Conservation (phyloP, 192 early-diverging fungal genomes). For the Coemansia sp. region DNA sequence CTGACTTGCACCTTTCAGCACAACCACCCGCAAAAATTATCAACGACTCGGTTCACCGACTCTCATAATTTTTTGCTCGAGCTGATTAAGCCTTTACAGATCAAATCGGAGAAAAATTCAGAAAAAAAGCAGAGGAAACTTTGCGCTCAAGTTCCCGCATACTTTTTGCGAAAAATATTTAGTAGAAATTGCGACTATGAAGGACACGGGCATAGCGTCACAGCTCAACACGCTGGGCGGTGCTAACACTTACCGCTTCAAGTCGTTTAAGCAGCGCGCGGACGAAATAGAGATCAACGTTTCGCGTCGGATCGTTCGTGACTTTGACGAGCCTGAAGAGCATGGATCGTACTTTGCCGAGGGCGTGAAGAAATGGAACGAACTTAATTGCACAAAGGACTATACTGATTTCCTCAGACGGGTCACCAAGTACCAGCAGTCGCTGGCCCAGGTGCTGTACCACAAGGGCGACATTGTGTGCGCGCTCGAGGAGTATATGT, state of each 20-base stretch:
- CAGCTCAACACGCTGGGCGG: constrained; percentile 52
- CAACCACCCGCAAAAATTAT: background rate
- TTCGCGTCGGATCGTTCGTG: constrained; percentile 60
- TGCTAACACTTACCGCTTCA: constrained; percentile 43
- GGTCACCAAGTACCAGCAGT: constrained; percentile 63
- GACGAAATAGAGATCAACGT: constrained; percentile 84
- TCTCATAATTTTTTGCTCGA: constrained; percentile 8
- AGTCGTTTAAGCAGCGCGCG: constrained; percentile 58
- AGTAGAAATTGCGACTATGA: constrained; percentile 17
- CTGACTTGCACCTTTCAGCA: background rate
- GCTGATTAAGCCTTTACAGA: background rate
- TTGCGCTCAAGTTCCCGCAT: background rate
- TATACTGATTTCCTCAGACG: constrained; percentile 74
- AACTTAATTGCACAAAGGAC: constrained; percentile 85
- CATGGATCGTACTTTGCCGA: constrained; percentile 84
- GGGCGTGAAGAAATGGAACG: constrained; percentile 76
- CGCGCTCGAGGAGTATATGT: constrained; percentile 65
- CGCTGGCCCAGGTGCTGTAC: constrained; percentile 85
- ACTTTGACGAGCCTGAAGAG: constrained; percentile 60
- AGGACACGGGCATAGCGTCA: constrained; percentile 30
- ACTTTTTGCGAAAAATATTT: background rate
- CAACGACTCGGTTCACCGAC: background rate
- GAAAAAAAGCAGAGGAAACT: constrained; percentile 8
- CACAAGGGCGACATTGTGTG: constrained; percentile 80
- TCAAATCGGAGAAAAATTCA: background rate